phyloP scores from a whole-genome alignment of 2,329 filamentous ascomycete species.

The Microascus cirrosus region DNA sequence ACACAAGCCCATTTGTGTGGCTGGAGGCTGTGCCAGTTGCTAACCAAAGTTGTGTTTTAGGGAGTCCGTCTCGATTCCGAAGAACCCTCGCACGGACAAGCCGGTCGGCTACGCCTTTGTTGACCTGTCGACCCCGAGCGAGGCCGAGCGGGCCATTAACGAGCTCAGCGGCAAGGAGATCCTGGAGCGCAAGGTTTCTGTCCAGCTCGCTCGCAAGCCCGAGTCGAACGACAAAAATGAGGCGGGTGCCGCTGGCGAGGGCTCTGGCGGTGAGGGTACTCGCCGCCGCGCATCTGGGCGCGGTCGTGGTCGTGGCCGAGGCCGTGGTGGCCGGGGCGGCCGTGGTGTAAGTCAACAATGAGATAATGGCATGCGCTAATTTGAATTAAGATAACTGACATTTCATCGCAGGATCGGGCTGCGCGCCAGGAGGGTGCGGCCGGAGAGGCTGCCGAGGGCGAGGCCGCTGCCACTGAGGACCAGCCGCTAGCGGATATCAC shows the following conservation, averaged over 20 bases:
- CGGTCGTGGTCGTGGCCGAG: constrained; percentile 58
- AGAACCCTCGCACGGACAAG: constrained; percentile 97
- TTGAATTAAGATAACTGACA: background rate
- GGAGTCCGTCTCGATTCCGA: constrained; percentile 97
- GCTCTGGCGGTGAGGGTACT: constrained; percentile 54
- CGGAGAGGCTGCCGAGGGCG: constrained; percentile 10
- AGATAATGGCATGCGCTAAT: background rate
- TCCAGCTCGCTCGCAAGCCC: constrained; percentile 96
- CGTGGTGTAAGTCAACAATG: constrained; percentile 29
- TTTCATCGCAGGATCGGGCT: background rate
- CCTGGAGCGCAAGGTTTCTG: constrained; percentile 96
- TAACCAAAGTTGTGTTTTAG: constrained; percentile 35
- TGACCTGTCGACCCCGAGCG: constrained; percentile 85
- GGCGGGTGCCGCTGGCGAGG: constrained; percentile 71
- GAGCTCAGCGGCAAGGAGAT: constrained; percentile 97
- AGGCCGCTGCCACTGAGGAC: constrained; percentile 36
- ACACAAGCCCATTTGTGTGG: background rate
- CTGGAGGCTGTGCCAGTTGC: constrained; percentile 16
- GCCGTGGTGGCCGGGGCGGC: constrained; percentile 53
- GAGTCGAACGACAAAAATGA: constrained; percentile 74
- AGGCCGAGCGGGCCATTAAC: constrained; percentile 89
- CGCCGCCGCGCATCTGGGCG: constrained; percentile 53
- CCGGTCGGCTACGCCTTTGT: constrained; percentile 99
- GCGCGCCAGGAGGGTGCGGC: constrained; percentile 11
- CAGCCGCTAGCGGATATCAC: constrained; percentile 52